Evolutionary conservation across 306 rosid genomes (phyloP).

Genomic region (Elaeagnus macrophylla): DNA sequence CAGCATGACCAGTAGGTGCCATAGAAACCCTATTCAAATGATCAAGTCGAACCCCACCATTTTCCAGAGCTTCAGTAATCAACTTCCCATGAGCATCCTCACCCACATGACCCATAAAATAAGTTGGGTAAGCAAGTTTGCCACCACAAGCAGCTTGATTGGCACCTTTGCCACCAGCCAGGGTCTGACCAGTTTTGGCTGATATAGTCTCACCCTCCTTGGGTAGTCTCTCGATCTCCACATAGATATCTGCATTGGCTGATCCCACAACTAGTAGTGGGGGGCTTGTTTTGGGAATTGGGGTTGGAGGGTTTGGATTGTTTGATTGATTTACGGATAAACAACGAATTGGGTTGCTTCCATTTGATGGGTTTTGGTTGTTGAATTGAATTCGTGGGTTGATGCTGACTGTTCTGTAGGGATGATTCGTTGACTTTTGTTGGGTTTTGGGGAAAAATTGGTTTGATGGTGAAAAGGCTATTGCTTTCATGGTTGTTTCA

Average conservation of each 20-base stretch:
- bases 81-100: slow-evolving; percentile 65
- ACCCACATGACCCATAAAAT: slow-evolving; percentile 78
- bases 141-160: slow-evolving; percentile 81
- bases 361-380: slow-evolving; percentile 14
- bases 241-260: slow-evolving; percentile 80
- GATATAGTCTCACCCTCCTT: slow-evolving; percentile 61
- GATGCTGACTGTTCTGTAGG: slow-evolving; percentile 9
- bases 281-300: slow-evolving; percentile 12
- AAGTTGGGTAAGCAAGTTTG: slow-evolving; percentile 63
- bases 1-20: slow-evolving; percentile 70
- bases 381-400: slow-evolving; percentile 37
- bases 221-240: slow-evolving; percentile 69
- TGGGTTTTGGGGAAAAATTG: slow-evolving; percentile 18
- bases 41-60: slow-evolving; percentile 52
- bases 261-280: slow-evolving; percentile 84
- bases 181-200: slow-evolving; percentile 60
- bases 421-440: slow-evolving; percentile 1
- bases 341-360: slow-evolving; percentile 24
- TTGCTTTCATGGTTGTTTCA: slow-evolving; percentile 25
- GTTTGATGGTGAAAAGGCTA: slow-evolving; percentile 31
- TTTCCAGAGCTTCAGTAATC: slow-evolving; percentile 39
- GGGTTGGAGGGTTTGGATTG: slow-evolving; percentile 16
- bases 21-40: slow-evolving; percentile 24
- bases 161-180: slow-evolving; percentile 83
- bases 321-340: slow-evolving; percentile 31